These are phyloP conservation scores for Penicillium silybi DNA, from an alignment of 495 filamentous ascomycete species.

Conservation along the genomic window DNA sequence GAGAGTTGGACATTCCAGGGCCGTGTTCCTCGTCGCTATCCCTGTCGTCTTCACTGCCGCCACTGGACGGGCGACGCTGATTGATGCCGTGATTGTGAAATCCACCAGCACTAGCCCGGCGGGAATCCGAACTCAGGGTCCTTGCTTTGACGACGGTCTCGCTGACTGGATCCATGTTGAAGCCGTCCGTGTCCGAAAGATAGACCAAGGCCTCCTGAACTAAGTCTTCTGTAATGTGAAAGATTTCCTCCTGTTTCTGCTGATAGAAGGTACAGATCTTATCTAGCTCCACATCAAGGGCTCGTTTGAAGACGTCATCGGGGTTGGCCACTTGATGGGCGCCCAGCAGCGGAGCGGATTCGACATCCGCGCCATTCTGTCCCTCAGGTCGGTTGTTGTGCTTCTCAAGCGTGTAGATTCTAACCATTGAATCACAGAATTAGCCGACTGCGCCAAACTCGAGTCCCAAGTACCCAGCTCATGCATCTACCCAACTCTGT, in stretches of 20 bases:
- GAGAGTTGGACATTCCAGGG: slow-evolving; percentile 2
- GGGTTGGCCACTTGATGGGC: slow-evolving; percentile 53
- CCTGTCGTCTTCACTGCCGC: slow-evolving; percentile 58
- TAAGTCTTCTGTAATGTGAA: slow-evolving; percentile 72
- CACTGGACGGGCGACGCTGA: slow-evolving; percentile 44
- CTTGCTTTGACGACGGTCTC: slow-evolving; percentile 44
- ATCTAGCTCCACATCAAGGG: slow-evolving; percentile 85
- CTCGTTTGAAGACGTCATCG: slow-evolving; percentile 71
- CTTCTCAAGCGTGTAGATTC: slow-evolving; percentile 93
- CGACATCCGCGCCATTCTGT: slow-evolving; percentile 57
- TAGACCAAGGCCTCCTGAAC: slow-evolving; percentile 71
- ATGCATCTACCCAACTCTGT: slow-evolving; percentile 15
- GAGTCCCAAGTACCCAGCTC: neutral
- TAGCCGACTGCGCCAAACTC: slow-evolving; percentile 17
- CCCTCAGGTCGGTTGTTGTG: slow-evolving; percentile 52
- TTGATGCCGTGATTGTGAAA: slow-evolving; percentile 41
- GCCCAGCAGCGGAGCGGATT: slow-evolving; percentile 78
- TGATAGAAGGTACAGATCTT: slow-evolving; percentile 90
- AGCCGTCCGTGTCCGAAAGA: slow-evolving; percentile 56
- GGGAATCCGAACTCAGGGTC: slow-evolving; percentile 37
- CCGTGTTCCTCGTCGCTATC: slow-evolving; percentile 45
- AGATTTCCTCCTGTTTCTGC: slow-evolving; percentile 80
- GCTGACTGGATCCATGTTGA: slow-evolving; percentile 52
- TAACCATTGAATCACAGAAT: slow-evolving; percentile 30
- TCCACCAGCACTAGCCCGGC: slow-evolving; percentile 41